phyloP scores from a whole-genome alignment of 768 basidiomycete genomes.

The Scleroderma bovista region DNA sequence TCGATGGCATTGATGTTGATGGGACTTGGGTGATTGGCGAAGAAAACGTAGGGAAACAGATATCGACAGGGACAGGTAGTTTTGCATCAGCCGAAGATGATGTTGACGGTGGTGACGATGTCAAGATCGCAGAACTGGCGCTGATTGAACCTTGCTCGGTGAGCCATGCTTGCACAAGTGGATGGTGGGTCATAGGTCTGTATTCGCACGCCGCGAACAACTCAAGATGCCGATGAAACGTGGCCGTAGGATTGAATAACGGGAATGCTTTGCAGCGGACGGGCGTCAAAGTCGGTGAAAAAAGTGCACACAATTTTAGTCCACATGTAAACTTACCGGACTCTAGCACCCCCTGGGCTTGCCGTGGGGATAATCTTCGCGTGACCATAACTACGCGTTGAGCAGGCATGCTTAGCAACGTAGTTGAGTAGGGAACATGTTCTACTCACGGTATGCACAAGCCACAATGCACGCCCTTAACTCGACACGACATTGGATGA shows the following conservation, averaged over 20 bases:
- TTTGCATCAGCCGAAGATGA: no score
- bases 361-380: slow-evolving; percentile 31
- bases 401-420: background rate
- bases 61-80: no score
- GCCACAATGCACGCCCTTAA: slow-evolving; percentile 47
- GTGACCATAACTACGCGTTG: slow-evolving; percentile 41
- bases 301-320: background rate
- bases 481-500: slow-evolving; percentile 52
- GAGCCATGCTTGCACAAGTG: slow-evolving; percentile 37
- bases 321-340: slow-evolving; percentile 29
- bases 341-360: slow-evolving; percentile 38
- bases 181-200: slow-evolving; percentile 35
- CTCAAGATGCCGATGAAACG: slow-evolving; percentile 44
- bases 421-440: background rate
- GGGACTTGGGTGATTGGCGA: no score
- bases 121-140: no score
- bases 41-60: no score
- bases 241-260: slow-evolving; percentile 45
- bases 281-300: background rate
- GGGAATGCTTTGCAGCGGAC: slow-evolving; percentile 41
- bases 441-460: slow-evolving; percentile 46
- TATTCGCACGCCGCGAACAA: slow-evolving; percentile 39
- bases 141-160: slow-evolving; percentile 18
- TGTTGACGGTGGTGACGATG: no score
- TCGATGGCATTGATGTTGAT: no score